phyloP scores from a whole-genome alignment of 148 eudicot species.

The Camellia japonica region DNA sequence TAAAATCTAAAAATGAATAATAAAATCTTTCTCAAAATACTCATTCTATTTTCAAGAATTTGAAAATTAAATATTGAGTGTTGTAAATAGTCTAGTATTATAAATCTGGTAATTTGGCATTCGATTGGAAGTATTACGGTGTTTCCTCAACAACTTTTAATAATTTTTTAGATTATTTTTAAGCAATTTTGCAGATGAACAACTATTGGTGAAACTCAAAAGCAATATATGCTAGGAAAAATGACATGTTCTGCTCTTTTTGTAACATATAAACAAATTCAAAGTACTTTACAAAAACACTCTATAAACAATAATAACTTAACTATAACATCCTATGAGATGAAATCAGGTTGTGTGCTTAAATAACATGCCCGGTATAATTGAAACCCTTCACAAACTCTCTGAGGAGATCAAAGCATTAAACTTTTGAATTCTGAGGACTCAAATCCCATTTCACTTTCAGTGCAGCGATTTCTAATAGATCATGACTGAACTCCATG shows the following conservation, averaged over 20 bases:
- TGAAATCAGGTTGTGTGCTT: not conserved
- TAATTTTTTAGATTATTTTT: no score
- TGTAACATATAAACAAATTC: not conserved
- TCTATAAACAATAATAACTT: not conserved
- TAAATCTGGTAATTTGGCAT: no score
- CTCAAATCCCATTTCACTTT: not conserved
- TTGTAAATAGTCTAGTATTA: no score
- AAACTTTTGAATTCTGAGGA: not conserved
- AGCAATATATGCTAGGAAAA: slow-evolving; percentile 1
- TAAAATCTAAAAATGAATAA: no score
- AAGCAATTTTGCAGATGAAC: not conserved
- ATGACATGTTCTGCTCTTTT: not conserved
- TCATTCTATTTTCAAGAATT: no score
- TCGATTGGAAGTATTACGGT: no score
- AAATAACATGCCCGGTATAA: not conserved
- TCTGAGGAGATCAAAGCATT: no score
- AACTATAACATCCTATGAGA: not conserved
- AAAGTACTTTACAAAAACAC: not conserved
- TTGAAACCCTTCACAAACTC: not conserved
- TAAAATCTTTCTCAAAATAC: no score
- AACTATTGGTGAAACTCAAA: not conserved
- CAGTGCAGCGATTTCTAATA: not conserved
- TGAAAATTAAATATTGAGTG: no score
- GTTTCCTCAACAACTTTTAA: no score
- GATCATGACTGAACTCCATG: not conserved